Base-by-base conservation (phyloP, 2,329 filamentous ascomycete species). In the Pleoardoris graminearum region DNA sequence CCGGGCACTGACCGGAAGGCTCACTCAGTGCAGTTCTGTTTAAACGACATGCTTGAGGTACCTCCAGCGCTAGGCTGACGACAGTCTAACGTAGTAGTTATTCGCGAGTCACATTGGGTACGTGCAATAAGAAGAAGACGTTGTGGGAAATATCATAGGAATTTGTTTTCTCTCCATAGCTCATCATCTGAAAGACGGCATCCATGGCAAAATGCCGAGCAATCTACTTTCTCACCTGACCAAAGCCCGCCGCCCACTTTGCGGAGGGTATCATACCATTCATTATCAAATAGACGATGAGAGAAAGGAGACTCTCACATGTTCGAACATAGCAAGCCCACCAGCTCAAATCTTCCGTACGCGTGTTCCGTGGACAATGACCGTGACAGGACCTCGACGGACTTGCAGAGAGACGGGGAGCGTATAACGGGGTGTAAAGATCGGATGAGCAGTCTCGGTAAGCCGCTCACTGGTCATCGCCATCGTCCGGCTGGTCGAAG, bases 401-500 rank as follows among this genome's bases (percentile, higher is more conserved):
- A 14, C 17, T 38, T 38, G 14, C 32, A 33, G 16, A 45, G 39
- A 25, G 45, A 25, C 30, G 3, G 23, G 3, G 30, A 39, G 27
- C 33, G 22, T 44, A 10, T 33, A 23, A 17, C 19, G 12, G 30
- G 27, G 30, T 29, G 25, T 21, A 41, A 27, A 38, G 27, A 27
- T 32, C 17, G 32, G 38, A 27, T 10, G 14, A 10, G 16, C 16
- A 11, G n/a, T 25, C 22, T 11, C 12, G 7, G 6, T 44, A 10
- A 12, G 14, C 16, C 39, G 14, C 46, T 54, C 43, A 74, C 64
- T 74, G 67, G 45, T 79, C 76, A 52, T 88, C 86, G 30, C 90
- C 87, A 42, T 97, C 92, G 56, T 96, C 91, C 8, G 92, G 92
- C 77, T 97, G 91, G 67, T 99, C 94, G 71, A 99, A 99, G 54